Conservation (phyloP, 345 rosid genomes). For the Clausena lansium region DNA sequence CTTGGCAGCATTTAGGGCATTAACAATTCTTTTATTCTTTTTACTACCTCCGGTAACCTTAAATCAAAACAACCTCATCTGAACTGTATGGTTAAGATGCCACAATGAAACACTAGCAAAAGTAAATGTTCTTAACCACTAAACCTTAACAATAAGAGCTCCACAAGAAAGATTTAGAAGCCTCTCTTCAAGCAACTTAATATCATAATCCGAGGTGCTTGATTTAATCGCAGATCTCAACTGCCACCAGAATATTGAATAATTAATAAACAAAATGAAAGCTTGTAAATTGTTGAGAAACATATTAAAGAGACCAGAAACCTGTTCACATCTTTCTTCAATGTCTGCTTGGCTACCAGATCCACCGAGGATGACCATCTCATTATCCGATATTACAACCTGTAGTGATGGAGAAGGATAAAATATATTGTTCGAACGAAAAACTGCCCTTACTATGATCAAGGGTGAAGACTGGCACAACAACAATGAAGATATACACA, state of each 20-base stretch:
- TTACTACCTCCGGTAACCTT: background rate
- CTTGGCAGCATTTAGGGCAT: background rate
- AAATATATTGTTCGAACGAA: background rate
- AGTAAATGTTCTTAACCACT: background rate
- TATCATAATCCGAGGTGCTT: background rate
- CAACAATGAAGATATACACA: background rate
- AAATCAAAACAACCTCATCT: background rate
- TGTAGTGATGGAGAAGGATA: background rate
- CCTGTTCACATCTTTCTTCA: background rate
- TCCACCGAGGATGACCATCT: background rate
- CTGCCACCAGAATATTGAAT: background rate
- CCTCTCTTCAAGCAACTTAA: background rate
- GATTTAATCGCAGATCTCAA: background rate
- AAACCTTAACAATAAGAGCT: background rate
- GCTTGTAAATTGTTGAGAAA: background rate
- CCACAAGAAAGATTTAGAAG: background rate
- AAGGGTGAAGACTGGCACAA: background rate
- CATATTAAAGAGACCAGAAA: background rate
- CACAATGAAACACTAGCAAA: background rate
- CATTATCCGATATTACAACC: background rate
- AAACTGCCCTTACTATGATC: background rate
- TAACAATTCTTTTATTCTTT: no score
- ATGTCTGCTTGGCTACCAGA: background rate
- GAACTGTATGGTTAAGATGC: background rate
- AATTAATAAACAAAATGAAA: no score